Conservation (phyloP, 495 filamentous ascomycete genomes). For the Daldinia loculata region DNA sequence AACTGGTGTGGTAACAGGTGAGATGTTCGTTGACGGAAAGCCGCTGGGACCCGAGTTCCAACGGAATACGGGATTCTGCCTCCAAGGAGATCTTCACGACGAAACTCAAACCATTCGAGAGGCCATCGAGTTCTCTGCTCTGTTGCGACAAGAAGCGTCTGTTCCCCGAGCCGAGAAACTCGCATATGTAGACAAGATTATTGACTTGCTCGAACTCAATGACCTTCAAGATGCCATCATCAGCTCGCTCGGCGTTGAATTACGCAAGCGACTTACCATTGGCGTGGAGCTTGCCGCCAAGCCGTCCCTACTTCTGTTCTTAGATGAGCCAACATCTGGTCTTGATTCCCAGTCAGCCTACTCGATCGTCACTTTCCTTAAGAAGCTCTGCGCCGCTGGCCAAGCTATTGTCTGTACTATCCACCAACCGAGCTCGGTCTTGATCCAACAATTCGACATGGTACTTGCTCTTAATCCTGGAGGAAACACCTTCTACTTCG, state of each 20-base stretch:
- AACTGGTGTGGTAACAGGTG: constrained; percentile 73
- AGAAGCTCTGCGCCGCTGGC: constrained; percentile 79
- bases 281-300: constrained; percentile 92
- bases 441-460: constrained; percentile 75
- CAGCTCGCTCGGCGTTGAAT: constrained; percentile 72
- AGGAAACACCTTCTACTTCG: constrained; percentile 78
- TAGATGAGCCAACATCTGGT: constrained; percentile 84
- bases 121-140: constrained; percentile 80
- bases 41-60: constrained; percentile 76
- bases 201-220: constrained; percentile 83
- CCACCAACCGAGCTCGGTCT: constrained; percentile 69
- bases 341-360: constrained; percentile 86
- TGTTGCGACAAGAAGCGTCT: constrained; percentile 77
- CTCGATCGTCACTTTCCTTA: constrained; percentile 83
- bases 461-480: constrained; percentile 73
- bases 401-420: constrained; percentile 85
- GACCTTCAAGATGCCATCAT: constrained; percentile 85
- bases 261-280: constrained; percentile 78
- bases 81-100: constrained; percentile 88
- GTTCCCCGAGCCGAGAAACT: constrained; percentile 75
- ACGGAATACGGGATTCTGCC: constrained; percentile 81
- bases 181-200: constrained; percentile 86
- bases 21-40: constrained; percentile 82
- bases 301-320: constrained; percentile 80
- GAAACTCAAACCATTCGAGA: constrained; percentile 86